These are phyloP conservation scores for Cyberlindnera mycetangii DNA, from an alignment of 805 yeast genomes.

Conservation along the genomic window DNA sequence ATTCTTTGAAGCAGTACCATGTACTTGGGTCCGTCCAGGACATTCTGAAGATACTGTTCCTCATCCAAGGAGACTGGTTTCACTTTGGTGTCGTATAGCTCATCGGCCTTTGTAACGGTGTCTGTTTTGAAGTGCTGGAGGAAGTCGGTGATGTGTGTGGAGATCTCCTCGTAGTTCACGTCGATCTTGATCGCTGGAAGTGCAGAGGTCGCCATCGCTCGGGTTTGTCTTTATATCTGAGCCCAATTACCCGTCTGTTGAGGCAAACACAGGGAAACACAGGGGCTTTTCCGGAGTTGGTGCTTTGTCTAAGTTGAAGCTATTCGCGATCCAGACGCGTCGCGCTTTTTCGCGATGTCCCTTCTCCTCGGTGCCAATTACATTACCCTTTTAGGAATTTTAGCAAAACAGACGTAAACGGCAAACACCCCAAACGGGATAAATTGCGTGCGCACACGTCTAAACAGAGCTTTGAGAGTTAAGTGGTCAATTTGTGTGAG, in stretches of 20 bases:
- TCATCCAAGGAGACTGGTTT: conserved; percentile 25
- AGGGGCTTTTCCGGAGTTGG: too few relatives aligned
- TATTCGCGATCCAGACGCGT: neutral
- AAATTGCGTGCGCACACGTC: neutral
- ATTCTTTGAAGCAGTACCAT: conserved; percentile 68
- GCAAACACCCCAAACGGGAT: neutral
- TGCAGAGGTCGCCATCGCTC: conserved; percentile 29
- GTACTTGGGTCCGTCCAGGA: conserved; percentile 63
- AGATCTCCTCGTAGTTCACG: conserved; percentile 69
- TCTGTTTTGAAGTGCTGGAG: conserved; percentile 60
- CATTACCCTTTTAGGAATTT: conserved; percentile 6
- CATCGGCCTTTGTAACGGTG: conserved; percentile 30
- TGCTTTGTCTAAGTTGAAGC: too few relatives aligned
- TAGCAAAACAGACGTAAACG: neutral
- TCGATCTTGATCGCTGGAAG: conserved; percentile 67
- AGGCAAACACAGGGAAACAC: too few relatives aligned
- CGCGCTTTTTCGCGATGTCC: neutral
- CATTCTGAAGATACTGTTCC: conserved; percentile 21
- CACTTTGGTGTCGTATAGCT: conserved; percentile 35
- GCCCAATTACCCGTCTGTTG: neutral
- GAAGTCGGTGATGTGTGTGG: conserved; percentile 59
- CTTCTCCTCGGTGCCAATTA: neutral
- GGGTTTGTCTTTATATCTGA: neutral
- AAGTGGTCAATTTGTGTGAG: too few relatives aligned
- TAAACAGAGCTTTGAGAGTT: neutral